Evolutionary conservation across 345 rosid genomes (phyloP).

Genomic region (Triadica sebifera): DNA sequence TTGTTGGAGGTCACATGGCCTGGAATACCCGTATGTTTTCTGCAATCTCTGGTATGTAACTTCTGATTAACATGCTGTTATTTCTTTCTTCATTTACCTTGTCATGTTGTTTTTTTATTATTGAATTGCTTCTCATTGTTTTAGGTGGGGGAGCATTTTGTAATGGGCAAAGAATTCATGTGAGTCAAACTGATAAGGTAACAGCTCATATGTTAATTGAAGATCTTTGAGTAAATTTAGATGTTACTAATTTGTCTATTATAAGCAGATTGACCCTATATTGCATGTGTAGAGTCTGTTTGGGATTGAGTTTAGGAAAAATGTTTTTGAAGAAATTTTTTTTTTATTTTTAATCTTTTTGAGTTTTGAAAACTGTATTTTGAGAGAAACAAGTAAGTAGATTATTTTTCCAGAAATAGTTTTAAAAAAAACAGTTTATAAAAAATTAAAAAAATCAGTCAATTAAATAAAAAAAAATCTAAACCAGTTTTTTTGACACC

Average conservation of each 20-base stretch:
- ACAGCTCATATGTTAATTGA: slow-evolving; percentile 17
- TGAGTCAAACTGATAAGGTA: slow-evolving; percentile 71
- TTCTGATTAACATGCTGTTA: not conserved
- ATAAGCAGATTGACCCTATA: not conserved
- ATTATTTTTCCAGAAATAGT: too few species aligned
- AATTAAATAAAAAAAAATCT: too few species aligned
- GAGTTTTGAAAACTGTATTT: too few species aligned
- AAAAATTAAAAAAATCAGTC: too few species aligned
- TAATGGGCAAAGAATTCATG: slow-evolving; percentile 74
- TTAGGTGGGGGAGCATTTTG: slow-evolving; percentile 96
- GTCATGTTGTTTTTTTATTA: slow-evolving; percentile 8
- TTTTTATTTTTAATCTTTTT: too few species aligned
- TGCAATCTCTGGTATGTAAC: slow-evolving; percentile 72
- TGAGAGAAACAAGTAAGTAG: too few species aligned
- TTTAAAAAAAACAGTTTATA: too few species aligned
- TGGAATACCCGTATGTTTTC: slow-evolving; percentile 87
- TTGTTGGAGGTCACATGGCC: slow-evolving; percentile 95
- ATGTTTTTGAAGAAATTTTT: too few species aligned
- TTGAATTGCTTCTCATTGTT: slow-evolving; percentile 22
- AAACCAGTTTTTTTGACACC: too few species aligned
- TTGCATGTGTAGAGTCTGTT: too few species aligned
- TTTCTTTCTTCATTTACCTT: slow-evolving; percentile 5
- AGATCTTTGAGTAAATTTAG: not conserved
- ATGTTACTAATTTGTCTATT: not conserved
- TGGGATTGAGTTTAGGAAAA: too few species aligned